These are phyloP conservation scores for Pseudomicrostroma phylloplanum DNA, from an alignment of 1,284 basidiomycete genomes.

Conservation along the genomic window DNA sequence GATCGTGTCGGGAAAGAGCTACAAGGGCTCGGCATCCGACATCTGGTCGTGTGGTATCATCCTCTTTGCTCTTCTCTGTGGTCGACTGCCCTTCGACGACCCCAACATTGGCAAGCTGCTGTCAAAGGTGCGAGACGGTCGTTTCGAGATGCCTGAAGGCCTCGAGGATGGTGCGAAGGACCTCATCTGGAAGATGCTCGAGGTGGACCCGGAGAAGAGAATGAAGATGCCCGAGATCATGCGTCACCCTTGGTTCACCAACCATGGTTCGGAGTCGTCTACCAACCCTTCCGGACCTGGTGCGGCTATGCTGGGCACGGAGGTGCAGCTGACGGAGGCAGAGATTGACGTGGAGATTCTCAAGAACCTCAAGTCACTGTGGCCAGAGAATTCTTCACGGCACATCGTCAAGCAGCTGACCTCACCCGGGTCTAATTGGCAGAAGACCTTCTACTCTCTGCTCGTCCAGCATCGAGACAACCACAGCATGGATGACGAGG, in stretches of 20 bases:
- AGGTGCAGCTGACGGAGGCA: constrained; percentile 32
- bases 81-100: constrained; percentile 89
- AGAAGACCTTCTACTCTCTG: constrained; percentile 49
- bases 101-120: constrained; percentile 69
- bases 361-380: constrained; percentile 80
- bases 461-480: constrained; percentile 46
- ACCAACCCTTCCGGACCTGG: constrained; percentile 25
- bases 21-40: constrained; percentile 82
- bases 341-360: constrained; percentile 81
- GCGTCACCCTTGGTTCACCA: constrained; percentile 79
- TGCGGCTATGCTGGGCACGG: constrained; percentile 1
- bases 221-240: constrained; percentile 85
- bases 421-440: constrained; percentile 40
- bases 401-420: constrained; percentile 34
- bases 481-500: constrained; percentile 45
- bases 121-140: constrained; percentile 75
- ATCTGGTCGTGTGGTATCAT: constrained; percentile 99
- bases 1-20: constrained; percentile 77
- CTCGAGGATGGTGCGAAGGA: constrained; percentile 69
- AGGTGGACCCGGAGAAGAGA: constrained; percentile 70
- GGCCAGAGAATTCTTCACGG: constrained; percentile 55
- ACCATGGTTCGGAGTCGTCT: constrained; percentile 54
- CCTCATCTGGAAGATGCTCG: constrained; percentile 79
- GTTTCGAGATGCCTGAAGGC: constrained; percentile 73
- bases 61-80: constrained; percentile 83